Evolutionary conservation across 768 basidiomycete genomes (phyloP).

Genomic region (Naganishia vishniacii): DNA sequence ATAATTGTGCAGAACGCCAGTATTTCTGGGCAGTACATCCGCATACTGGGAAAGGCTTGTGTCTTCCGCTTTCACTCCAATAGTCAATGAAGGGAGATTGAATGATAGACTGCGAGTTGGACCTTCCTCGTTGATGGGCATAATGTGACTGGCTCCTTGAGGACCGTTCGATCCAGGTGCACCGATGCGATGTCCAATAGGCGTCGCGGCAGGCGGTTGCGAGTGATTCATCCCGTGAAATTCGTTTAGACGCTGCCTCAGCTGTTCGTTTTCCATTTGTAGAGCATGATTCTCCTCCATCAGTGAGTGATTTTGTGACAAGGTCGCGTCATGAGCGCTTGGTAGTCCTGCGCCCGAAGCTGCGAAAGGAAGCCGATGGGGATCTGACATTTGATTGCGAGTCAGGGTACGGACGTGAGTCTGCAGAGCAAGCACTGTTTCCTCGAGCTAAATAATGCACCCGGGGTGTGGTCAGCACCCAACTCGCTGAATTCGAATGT

Average conservation of each 20-base stretch:
- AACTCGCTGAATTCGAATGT: not conserved
- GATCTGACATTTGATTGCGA: slow-evolving; percentile 29
- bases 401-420: slow-evolving; percentile 35
- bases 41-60: not conserved
- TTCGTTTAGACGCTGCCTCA: slow-evolving; percentile 7
- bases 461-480: not conserved
- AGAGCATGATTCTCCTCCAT: slow-evolving; percentile 35
- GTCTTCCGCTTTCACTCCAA: slow-evolving; percentile 2
- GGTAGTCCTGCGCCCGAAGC: not conserved
- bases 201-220: not conserved
- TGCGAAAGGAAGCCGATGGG: not conserved
- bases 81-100: slow-evolving; percentile 11
- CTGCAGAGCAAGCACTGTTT: slow-evolving; percentile 37
- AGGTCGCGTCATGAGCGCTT: not conserved
- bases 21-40: not conserved
- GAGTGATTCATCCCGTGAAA: not conserved
- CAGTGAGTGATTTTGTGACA: slow-evolving; percentile 10
- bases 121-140: slow-evolving; percentile 2
- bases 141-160: not conserved
- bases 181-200: not conserved
- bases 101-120: slow-evolving; percentile 6
- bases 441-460: slow-evolving; percentile 37
- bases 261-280: slow-evolving; percentile 13
- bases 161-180: not conserved
- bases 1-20: not conserved